Base-by-base conservation (phyloP, 2,329 filamentous ascomycete species). In the Fusarium tuaranense region DNA sequence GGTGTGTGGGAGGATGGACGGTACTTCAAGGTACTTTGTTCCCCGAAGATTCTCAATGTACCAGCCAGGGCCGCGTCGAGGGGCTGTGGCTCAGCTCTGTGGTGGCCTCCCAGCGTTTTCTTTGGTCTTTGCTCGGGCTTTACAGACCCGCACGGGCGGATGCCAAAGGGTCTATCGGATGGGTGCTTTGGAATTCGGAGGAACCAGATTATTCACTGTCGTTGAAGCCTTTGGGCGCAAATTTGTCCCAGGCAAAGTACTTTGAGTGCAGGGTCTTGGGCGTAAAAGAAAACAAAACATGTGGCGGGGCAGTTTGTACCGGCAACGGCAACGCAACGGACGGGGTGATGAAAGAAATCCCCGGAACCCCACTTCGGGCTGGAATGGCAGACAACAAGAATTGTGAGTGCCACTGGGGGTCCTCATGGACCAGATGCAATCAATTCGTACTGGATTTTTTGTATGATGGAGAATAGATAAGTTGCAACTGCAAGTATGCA, bases 41-140 rank as follows among this genome's bases (percentile, higher is more conserved):
- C 60, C 62, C 65, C 62, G 34, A 36, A 30, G 34, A 38, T 32
- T 22, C 10, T 53, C 14, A 30, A 30, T 55, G 71, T 69, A 65
- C 65, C 65, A 62, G 53, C 44, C 62, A 39, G 46, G 71, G 77
- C 77, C 76, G 76, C 77, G 77, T 77, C 65, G 48, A 68, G 68
- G 38, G 58, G 58, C 53, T 67, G 79, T 80, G 78, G 78, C 79
- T 80, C 75, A 80, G 78, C 71, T 68, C 63, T 20, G 63, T 38
- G 61, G n/a, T 46, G 57, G 34, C 62, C 65, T 62, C 65, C 36
- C 55, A 30, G 39, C 20, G 59, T 38, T 65, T 34, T 66, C 63
- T 67, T 34, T 36, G 61, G 60, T 14, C 9, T 65, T 30, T 34
- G 41, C 10, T 41, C 30, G 10, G 22, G 36, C n/a, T 34, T 46